Evolutionary conservation across 306 rosid genomes (phyloP), one percentile per base, ranked within the genome.

Genomic region (Cyclanthera cordifolia): DNA sequence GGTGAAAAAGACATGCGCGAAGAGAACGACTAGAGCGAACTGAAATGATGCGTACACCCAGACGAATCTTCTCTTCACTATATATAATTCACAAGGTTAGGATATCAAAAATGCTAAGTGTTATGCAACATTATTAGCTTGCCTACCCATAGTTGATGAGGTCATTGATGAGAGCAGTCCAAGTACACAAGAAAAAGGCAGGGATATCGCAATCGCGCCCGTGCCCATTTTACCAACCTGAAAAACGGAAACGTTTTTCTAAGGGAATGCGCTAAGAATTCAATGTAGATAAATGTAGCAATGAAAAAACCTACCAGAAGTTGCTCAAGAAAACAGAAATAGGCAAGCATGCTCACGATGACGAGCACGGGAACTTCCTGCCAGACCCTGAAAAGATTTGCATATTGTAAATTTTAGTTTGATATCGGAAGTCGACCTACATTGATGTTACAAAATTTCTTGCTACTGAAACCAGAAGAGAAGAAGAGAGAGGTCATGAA

Each of bases 311-410:
- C 74, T 83, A 93, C 99, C 91, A 93, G 78, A 52, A 93, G 86
- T 81, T 90, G 96, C 83, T 93, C 99, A 39, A 93, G 94, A 77
- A 93, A 93, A 81, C 99, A 93, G 76, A 93, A 93, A 81, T 90
- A 93, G 47, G 95, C 96, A 68, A 93, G 94, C 96, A 93, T 93
- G 83, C 95, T 88, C 77, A 93, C 85, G 66, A 93, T 88, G 69
- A 93, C 96, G 14, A 93, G 99, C 73, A 90, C 96, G 2, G 99
- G 99, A 19, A 93, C 85, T 74, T 93, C 99, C 81, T 93, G 96
- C 99, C 96, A 93, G 69, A 85, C 82, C 95, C 96, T 93, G 80
- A 45, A 23, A 70, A 79, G 61, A 54, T 57, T 58, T 67, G 67
- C 17, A 61, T 3, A 61, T 13, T 13, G 34, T 13, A 64, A 14